These are phyloP conservation scores for Clonostachys chloroleuca DNA, from an alignment of 2,329 filamentous ascomycete species.

Conservation along the genomic window DNA sequence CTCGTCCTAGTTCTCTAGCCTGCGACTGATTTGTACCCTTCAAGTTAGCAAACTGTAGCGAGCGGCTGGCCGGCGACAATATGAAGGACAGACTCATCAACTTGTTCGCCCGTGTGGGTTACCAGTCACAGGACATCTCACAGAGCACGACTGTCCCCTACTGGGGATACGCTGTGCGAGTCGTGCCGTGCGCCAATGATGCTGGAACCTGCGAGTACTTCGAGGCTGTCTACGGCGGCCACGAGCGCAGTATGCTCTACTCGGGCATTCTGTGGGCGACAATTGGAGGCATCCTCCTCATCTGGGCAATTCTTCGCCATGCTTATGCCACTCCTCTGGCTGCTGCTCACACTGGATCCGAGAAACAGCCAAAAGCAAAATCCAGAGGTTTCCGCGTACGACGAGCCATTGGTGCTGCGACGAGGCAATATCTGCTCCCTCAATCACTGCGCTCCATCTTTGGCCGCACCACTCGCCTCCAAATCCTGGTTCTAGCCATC, in stretches of 20 bases:
- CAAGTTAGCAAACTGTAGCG: too few relatives aligned
- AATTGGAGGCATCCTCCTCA: slow-evolving; percentile 33
- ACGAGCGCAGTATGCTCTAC: slow-evolving; percentile 46
- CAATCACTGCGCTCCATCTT: slow-evolving; percentile 59
- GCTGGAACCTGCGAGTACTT: slow-evolving; percentile 42
- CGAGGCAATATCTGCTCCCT: slow-evolving; percentile 52
- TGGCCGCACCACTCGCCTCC: slow-evolving; percentile 62
- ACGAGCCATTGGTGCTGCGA: slow-evolving; percentile 24
- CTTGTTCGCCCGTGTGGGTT: neutral
- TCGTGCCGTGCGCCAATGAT: slow-evolving; percentile 39
- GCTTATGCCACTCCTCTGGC: slow-evolving; percentile 6
- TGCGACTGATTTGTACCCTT: too few relatives aligned
- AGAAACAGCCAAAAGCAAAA: slow-evolving; percentile 3
- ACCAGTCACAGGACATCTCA: slow-evolving; percentile 31
- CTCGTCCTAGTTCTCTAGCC: too few relatives aligned
- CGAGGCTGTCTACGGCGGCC: slow-evolving; percentile 43
- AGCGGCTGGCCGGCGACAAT: too few relatives aligned
- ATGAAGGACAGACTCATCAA: too few relatives aligned
- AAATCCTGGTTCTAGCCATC: slow-evolving; percentile 56
- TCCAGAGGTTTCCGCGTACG: slow-evolving; percentile 24
- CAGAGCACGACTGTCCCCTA: slow-evolving; percentile 17
- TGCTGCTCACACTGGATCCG: neutral
- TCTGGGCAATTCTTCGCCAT: slow-evolving; percentile 28
- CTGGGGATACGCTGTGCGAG: slow-evolving; percentile 40
- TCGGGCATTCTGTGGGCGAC: slow-evolving; percentile 44